phyloP scores from a whole-genome alignment of 176 grass and related monocot genomes.

The Chrysopogon serrulatus region DNA sequence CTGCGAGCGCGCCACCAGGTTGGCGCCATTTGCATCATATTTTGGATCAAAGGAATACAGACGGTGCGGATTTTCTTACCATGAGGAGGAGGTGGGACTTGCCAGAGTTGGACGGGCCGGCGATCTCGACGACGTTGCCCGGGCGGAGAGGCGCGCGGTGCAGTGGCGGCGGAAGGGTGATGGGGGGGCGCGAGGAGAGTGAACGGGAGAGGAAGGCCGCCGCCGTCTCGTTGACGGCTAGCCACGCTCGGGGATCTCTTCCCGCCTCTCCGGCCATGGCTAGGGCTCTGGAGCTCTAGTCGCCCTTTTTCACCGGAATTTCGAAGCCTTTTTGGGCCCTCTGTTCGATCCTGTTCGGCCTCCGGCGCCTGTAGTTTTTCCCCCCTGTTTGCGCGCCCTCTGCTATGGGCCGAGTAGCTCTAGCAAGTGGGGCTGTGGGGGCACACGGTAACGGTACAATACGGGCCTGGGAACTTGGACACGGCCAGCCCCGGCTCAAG shows the following conservation, averaged over 20 bases:
- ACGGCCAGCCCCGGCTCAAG: too few species aligned
- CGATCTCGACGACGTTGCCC: slow-evolving; percentile 87
- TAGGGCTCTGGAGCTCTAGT: slow-evolving; percentile 37
- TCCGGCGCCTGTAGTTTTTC: neutral
- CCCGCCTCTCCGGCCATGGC: slow-evolving; percentile 32
- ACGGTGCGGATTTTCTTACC: slow-evolving; percentile 24
- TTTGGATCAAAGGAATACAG: neutral
- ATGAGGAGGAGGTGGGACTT: slow-evolving; percentile 82
- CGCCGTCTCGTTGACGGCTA: slow-evolving; percentile 64
- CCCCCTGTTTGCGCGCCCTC: neutral
- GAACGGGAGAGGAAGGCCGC: slow-evolving; percentile 53
- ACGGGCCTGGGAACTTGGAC: too few species aligned
- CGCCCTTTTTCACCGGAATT: neutral
- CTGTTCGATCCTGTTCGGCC: neutral
- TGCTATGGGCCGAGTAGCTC: neutral
- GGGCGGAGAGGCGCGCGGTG: slow-evolving; percentile 79
- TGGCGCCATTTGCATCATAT: neutral
- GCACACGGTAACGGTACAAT: neutral
- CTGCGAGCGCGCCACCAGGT: neutral
- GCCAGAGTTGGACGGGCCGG: slow-evolving; percentile 77
- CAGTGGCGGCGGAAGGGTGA: slow-evolving; percentile 71
- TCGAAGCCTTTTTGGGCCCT: neutral
- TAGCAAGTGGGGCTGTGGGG: neutral
- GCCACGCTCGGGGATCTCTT: slow-evolving; percentile 45
- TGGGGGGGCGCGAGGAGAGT: slow-evolving; percentile 53